These are phyloP conservation scores for Acer saccharum DNA, from an alignment of 345 rosid genomes.

Conservation along the genomic window DNA sequence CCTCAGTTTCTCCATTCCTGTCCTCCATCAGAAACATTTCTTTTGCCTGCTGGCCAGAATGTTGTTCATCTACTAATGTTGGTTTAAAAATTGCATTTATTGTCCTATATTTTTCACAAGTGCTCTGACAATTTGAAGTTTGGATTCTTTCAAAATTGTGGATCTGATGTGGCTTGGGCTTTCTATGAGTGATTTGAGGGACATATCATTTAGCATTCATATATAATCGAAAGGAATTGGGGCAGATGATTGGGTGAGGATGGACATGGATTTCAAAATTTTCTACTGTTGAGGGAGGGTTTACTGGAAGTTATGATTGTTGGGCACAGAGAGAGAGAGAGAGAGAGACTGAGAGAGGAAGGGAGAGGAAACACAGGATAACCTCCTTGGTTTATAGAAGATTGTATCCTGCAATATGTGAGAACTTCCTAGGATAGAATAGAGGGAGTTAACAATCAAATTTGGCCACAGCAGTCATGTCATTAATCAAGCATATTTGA, in stretches of 20 bases:
- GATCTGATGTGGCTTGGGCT: neutral
- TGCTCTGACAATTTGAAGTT: neutral
- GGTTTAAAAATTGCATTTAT: neutral
- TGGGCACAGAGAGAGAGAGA: neutral
- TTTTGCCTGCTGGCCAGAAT: neutral
- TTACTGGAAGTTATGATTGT: constrained; percentile 6
- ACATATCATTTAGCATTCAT: neutral
- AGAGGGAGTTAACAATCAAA: neutral
- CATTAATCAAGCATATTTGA: neutral
- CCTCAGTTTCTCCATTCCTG: neutral
- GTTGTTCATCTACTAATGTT: neutral
- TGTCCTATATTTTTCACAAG: neutral
- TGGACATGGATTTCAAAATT: neutral
- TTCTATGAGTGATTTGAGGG: neutral
- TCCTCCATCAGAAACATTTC: neutral
- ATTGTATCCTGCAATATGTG: too few species aligned
- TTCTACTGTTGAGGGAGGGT: neutral
- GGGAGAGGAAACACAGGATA: too few species aligned
- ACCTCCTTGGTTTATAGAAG: too few species aligned
- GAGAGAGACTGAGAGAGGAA: too few species aligned
- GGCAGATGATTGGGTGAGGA: neutral
- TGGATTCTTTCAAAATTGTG: neutral
- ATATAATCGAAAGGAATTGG: neutral
- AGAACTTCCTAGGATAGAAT: neutral
- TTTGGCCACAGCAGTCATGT: neutral